Percentiles rank a stretch among this genome's conserved stretches.
Conservation (phyloP, 1,139 yeast genomes). For the Saccharomyces hybrid region DNA sequence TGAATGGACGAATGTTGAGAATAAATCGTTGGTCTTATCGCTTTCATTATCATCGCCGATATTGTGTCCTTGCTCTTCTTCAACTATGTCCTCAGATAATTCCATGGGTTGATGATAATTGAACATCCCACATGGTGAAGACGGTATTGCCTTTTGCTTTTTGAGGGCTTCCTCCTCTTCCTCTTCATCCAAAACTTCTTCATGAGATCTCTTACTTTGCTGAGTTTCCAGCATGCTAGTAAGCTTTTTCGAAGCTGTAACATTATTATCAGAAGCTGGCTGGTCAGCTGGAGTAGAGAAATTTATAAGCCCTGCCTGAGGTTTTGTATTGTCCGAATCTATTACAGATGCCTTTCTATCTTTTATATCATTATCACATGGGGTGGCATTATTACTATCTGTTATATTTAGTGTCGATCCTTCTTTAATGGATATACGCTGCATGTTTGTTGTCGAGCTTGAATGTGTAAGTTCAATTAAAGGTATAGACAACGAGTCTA, state of each 20-base stretch:
- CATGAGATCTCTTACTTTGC: background rate
- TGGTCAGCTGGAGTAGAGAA: background rate
- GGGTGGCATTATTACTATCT: background rate
- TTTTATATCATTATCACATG: slow-evolving; percentile 2
- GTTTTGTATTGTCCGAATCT: background rate
- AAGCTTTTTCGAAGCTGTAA: background rate
- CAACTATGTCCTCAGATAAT: slow-evolving; percentile 6
- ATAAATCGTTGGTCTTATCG: slow-evolving; percentile 10
- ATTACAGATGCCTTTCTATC: background rate
- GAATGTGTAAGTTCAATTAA: slow-evolving; percentile 23
- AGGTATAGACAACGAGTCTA: slow-evolving; percentile 30
- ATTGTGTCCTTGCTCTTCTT: background rate
- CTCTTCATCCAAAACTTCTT: slow-evolving; percentile 9
- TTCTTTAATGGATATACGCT: background rate
- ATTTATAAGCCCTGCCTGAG: background rate
- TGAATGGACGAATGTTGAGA: slow-evolving; percentile 10
- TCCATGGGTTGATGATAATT: slow-evolving; percentile 14
- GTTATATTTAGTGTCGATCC: background rate
- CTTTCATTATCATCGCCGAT: background rate
- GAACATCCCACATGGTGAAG: slow-evolving; percentile 30
- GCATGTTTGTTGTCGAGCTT: slow-evolving; percentile 13
- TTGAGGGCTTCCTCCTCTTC: slow-evolving; percentile 12
- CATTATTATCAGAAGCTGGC: background rate
- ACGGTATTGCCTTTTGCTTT: slow-evolving; percentile 27
- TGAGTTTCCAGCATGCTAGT: background rate